Conservation (phyloP, 2,329 filamentous ascomycete genomes). For the Capronia coronata region DNA sequence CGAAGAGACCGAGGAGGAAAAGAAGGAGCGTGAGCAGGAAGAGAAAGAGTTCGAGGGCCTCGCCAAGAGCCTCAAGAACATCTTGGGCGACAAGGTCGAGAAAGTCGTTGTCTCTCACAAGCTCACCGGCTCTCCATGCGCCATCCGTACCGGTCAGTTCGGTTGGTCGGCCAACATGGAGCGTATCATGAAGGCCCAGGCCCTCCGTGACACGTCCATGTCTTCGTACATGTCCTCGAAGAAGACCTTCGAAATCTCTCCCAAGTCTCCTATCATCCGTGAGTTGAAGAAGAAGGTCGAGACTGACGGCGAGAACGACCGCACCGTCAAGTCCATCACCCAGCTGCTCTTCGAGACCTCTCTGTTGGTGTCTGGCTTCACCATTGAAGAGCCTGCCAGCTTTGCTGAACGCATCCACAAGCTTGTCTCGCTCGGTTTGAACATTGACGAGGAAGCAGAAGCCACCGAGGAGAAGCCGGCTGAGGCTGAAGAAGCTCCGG, state of each 20-base stretch:
- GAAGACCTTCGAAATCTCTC: conserved; percentile 99
- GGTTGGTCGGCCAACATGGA: conserved; percentile 99
- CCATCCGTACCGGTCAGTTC: conserved; percentile 98
- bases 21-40: conserved; percentile 86
- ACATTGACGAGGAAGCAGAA: conserved; percentile 92
- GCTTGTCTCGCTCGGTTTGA: conserved; percentile 94
- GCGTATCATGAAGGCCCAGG: conserved; percentile 99
- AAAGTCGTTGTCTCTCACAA: conserved; percentile 99
- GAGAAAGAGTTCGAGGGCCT: conserved; percentile 97
- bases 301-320: conserved; percentile 93
- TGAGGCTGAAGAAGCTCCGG: conserved; percentile 49
- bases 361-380: conserved; percentile 97
- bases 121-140: conserved; percentile 87
- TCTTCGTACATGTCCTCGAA: conserved; percentile 99
- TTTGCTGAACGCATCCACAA: conserved; percentile 99
- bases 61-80: conserved; percentile 97
- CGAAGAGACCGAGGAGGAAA: conserved; percentile 99
- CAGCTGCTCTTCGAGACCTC: conserved; percentile 99
- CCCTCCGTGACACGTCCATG: conserved; percentile 99
- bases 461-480: conserved; percentile 50
- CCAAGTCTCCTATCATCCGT: conserved; percentile 94
- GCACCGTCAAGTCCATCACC: conserved; percentile 98
- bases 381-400: conserved; percentile 95
- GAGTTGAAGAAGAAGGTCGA: conserved; percentile 99
- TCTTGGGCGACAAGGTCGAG: conserved; percentile 98